A percentile compares a stretch with the other conserved stretches of the same genome.
phyloP scores from a whole-genome alignment of 2,329 filamentous ascomycete genomes.

The Annulohypoxylon truncatum region DNA sequence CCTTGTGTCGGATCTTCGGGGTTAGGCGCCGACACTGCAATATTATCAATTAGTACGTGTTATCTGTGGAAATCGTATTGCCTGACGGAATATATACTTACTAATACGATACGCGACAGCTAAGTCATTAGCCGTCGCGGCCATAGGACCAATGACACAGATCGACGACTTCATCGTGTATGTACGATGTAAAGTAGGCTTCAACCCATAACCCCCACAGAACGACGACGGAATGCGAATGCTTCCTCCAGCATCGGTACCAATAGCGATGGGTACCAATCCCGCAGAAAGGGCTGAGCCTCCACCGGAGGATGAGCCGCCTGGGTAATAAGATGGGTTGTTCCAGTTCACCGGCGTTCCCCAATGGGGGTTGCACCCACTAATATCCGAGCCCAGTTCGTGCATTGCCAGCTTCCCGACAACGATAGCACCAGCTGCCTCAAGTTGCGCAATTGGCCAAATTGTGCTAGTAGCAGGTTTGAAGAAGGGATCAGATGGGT shows the following conservation, averaged over 20 bases:
- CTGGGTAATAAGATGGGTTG: slow-evolving; percentile 80
- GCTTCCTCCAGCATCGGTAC: slow-evolving; percentile 81
- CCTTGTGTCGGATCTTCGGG: slow-evolving; percentile 69
- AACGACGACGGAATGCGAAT: slow-evolving; percentile 79
- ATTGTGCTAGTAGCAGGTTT: slow-evolving; percentile 65
- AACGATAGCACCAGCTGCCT: slow-evolving; percentile 79
- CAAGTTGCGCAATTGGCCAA: slow-evolving; percentile 78
- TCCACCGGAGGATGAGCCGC: slow-evolving; percentile 82
- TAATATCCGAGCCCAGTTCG: slow-evolving; percentile 83
- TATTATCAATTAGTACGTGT: neutral
- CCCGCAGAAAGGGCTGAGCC: slow-evolving; percentile 77
- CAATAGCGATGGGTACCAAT: slow-evolving; percentile 79
- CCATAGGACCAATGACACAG: slow-evolving; percentile 79
- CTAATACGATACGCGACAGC: slow-evolving; percentile 82
- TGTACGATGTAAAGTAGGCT: slow-evolving; percentile 79
- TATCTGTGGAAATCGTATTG: neutral
- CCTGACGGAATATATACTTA: slow-evolving; percentile 10
- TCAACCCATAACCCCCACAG: slow-evolving; percentile 85
- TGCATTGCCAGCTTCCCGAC: slow-evolving; percentile 85
- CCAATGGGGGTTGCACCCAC: slow-evolving; percentile 81
- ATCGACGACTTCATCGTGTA: slow-evolving; percentile 65
- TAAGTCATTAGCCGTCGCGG: slow-evolving; percentile 80
- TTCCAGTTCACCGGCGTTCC: slow-evolving; percentile 84
- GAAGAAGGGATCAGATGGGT: slow-evolving; percentile 65
- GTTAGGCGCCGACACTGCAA: slow-evolving; percentile 73